Evolutionary conservation across 495 filamentous ascomycete species (phyloP), one percentile per base, ranked within the genome.

Genomic region (Cercophora scortea): DNA sequence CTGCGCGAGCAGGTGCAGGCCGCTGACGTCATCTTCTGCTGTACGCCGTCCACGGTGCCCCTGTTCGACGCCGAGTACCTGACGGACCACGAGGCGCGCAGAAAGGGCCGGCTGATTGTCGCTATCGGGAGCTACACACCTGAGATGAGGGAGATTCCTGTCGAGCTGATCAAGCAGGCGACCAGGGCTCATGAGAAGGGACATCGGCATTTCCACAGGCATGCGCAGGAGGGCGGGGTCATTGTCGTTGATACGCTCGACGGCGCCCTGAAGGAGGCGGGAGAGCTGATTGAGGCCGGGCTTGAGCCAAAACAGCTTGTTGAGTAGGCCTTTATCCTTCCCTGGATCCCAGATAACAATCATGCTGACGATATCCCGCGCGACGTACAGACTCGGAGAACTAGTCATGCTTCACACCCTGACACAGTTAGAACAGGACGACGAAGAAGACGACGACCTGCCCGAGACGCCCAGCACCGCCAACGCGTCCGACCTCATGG

Each of bases 231-330:
- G 59, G 87, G 89, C 7, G 89, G 89, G 0, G 87, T 87, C 1
- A 72, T 96, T n/a, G 75, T 96, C 5, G 92, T 96, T 10, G 92
- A 97, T 63, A 89, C 84, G 34, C 68, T 89, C 0, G 81, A 87
- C 15, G 86, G 83, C 5, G 89, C 88, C 50, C 59, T 96, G 54
- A 81, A 84, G 59, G 90, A 96, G 61, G 87, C 92, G 0, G 93
- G 93, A 6, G 93, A 98, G 73, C 71, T 98, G 49, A 85, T 92
- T 32, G 81, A 89, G 59, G 88, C 88, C 0, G 87, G 79, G 0
- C 67, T 97, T 32, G 69, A 71, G 41, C 76, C 84, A 0, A 75
- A 80, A 32, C 83, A 95, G 60, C 72, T 96, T 16, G 86, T 95
- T 7, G 91, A 98, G 75, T 71, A 57, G 63, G 74, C 11, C 9